phyloP scores from a whole-genome alignment of 2,329 filamentous ascomycete species.

The Coniochaeta sp. region DNA sequence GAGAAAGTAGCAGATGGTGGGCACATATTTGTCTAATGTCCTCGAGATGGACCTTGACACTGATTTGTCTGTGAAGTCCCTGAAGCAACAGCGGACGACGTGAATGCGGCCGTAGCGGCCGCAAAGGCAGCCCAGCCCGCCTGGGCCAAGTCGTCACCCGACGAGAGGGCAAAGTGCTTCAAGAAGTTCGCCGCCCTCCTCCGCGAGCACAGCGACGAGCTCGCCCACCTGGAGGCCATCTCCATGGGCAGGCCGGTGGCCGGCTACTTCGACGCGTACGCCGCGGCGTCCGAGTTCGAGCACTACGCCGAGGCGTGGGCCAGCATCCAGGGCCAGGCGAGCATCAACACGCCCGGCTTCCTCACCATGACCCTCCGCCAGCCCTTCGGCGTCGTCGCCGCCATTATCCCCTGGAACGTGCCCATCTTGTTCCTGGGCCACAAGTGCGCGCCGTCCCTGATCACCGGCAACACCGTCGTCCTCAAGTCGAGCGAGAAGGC shows the following conservation, averaged over 20 bases:
- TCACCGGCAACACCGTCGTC: slow-evolving; percentile 41
- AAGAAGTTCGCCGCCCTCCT: slow-evolving; percentile 38
- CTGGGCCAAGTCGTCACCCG: slow-evolving; percentile 33
- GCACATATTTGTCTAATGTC: background rate
- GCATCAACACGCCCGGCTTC: slow-evolving; percentile 38
- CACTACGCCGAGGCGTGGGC: slow-evolving; percentile 35
- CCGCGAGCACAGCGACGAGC: slow-evolving; percentile 28
- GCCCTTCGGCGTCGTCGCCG: slow-evolving; percentile 43
- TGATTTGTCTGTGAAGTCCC: slow-evolving; percentile 21
- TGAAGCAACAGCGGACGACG: slow-evolving; percentile 35
- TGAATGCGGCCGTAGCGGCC: slow-evolving; percentile 32
- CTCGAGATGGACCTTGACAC: background rate
- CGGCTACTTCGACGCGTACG: slow-evolving; percentile 27
- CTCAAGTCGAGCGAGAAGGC: slow-evolving; percentile 48
- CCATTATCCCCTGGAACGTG: slow-evolving; percentile 54
- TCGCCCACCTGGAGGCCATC: slow-evolving; percentile 35
- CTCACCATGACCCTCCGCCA: slow-evolving; percentile 38
- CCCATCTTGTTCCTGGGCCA: slow-evolving; percentile 35
- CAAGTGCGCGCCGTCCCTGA: slow-evolving; percentile 43
- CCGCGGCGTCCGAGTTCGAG: slow-evolving; percentile 27
- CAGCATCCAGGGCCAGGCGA: slow-evolving; percentile 35
- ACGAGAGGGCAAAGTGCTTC: slow-evolving; percentile 31
- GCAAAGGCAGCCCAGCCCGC: slow-evolving; percentile 35
- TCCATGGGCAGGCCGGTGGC: slow-evolving; percentile 36
- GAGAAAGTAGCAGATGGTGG: slow-evolving; percentile 27